Percentiles rank a stretch among this genome's conserved stretches.
Evolutionary conservation across 495 filamentous ascomycete species (phyloP).

Genomic region (Penicillium antarcticum): DNA sequence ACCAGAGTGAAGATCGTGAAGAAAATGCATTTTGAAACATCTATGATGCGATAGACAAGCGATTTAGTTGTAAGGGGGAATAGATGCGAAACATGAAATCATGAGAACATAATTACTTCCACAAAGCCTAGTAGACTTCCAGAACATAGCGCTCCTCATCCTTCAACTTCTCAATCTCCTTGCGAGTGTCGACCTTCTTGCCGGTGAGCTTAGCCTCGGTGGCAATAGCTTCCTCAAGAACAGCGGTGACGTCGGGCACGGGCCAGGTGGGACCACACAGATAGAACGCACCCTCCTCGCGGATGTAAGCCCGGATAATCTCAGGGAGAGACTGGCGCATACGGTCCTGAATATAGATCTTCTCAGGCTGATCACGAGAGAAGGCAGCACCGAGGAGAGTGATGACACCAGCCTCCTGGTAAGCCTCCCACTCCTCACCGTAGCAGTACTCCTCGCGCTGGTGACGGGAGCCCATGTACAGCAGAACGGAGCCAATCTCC

Average conservation of each 20-base stretch:
- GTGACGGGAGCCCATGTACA: constrained; percentile 96
- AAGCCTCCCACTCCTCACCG: constrained; percentile 99
- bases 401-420: constrained; percentile 91
- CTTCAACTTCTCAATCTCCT: constrained; percentile 96
- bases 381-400: constrained; percentile 92
- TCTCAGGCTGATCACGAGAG: constrained; percentile 93
- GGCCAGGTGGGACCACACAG: constrained; percentile 98
- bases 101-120: constrained; percentile 1
- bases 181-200: constrained; percentile 80
- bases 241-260: constrained; percentile 94
- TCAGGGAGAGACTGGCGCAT: constrained; percentile 88
- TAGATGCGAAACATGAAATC: constrained; percentile 19
- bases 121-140: constrained; percentile 74
- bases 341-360: constrained; percentile 98
- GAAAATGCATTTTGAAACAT: no score
- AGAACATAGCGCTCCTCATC: constrained; percentile 91
- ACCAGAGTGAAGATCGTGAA: no score
- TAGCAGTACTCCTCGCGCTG: constrained; percentile 98
- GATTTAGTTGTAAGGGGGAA: constrained; percentile 24
- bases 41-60: constrained; percentile 11
- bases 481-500: constrained; percentile 85
- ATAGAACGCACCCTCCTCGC: constrained; percentile 89
- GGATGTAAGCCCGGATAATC: constrained; percentile 84
- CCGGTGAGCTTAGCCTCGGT: constrained; percentile 63
- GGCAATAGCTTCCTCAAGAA: constrained; percentile 88